These are phyloP conservation scores for Mycena vulgaris DNA, from an alignment of 768 basidiomycete species.

Conservation along the genomic window DNA sequence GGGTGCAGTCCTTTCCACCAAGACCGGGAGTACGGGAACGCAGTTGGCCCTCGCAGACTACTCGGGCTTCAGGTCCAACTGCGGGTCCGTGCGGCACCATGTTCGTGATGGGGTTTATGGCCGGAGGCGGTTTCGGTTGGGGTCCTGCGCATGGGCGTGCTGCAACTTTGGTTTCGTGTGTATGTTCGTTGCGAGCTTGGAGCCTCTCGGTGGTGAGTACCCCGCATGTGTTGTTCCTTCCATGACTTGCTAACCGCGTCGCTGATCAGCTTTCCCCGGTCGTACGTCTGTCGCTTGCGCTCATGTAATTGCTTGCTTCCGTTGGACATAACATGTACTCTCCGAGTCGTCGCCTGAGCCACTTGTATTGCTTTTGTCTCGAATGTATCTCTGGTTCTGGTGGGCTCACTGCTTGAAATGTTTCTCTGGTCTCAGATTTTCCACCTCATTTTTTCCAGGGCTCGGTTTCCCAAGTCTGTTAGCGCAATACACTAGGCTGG, in stretches of 20 bases:
- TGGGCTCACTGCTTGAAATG: too few species aligned
- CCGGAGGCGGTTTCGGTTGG: background rate
- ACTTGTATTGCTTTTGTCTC: too few species aligned
- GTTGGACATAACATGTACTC: too few species aligned
- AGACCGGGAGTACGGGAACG: background rate
- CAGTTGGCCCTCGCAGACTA: background rate
- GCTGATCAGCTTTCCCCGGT: slow-evolving; percentile 6
- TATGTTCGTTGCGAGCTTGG: background rate
- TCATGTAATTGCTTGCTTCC: background rate
- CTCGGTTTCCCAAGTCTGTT: too few species aligned
- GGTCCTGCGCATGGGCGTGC: slow-evolving; percentile 5
- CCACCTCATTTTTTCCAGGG: too few species aligned
- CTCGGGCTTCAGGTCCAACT: slow-evolving; percentile 5
- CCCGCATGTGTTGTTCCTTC: background rate
- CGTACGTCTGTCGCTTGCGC: background rate
- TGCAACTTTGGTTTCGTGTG: slow-evolving; percentile 1
- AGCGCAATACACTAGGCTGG: too few species aligned
- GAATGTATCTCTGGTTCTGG: too few species aligned
- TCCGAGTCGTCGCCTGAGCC: too few species aligned
- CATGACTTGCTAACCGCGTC: slow-evolving; percentile 15
- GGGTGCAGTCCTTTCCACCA: background rate
- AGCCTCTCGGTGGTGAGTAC: slow-evolving; percentile 1
- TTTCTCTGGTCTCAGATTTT: too few species aligned
- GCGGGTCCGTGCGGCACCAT: background rate
- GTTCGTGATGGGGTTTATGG: background rate